Conservation (phyloP, 1,284 basidiomycete genomes). For the Cerrena zonata region DNA sequence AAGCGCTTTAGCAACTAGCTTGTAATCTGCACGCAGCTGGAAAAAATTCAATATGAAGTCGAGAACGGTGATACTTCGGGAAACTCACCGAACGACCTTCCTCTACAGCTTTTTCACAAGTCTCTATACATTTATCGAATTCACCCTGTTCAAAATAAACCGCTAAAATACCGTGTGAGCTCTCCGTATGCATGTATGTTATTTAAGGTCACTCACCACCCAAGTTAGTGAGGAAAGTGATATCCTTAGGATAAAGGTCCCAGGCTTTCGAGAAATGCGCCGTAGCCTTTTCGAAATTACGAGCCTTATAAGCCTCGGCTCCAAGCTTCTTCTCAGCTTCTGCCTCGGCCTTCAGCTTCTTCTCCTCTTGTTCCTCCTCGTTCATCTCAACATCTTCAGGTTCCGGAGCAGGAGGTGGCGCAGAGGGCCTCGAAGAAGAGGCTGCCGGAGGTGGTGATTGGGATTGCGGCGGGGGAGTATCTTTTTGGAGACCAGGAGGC, state of each 20-base stretch:
- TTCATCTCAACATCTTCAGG: constrained; percentile 33
- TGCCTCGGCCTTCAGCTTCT: constrained; percentile 49
- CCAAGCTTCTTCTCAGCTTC: constrained; percentile 76
- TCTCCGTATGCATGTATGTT: background rate
- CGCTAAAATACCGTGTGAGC: constrained; percentile 40
- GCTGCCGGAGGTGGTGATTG: constrained; percentile 40
- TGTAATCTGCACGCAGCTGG: constrained; percentile 77
- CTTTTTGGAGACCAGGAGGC: constrained; percentile 48
- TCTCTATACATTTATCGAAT: constrained; percentile 86
- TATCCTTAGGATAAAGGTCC: constrained; percentile 89
- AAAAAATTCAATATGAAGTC: constrained; percentile 2
- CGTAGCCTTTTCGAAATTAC: constrained; percentile 71
- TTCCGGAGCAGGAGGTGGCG: constrained; percentile 33
- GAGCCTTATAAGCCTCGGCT: constrained; percentile 80
- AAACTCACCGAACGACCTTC: constrained; percentile 72
- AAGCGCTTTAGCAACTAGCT: constrained; percentile 79
- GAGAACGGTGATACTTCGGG: background rate
- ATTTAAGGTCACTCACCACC: constrained; percentile 49
- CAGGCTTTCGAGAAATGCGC: constrained; percentile 81
- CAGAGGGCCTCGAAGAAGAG: constrained; percentile 35
- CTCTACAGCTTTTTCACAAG: constrained; percentile 90
- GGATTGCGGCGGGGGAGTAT: constrained; percentile 28
- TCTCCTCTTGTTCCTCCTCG: constrained; percentile 56
- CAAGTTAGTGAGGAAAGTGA: constrained; percentile 89
- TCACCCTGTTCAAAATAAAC: constrained; percentile 92